phyloP scores from a whole-genome alignment of 179 eudicot species.

The Heliamphora pulchella region DNA sequence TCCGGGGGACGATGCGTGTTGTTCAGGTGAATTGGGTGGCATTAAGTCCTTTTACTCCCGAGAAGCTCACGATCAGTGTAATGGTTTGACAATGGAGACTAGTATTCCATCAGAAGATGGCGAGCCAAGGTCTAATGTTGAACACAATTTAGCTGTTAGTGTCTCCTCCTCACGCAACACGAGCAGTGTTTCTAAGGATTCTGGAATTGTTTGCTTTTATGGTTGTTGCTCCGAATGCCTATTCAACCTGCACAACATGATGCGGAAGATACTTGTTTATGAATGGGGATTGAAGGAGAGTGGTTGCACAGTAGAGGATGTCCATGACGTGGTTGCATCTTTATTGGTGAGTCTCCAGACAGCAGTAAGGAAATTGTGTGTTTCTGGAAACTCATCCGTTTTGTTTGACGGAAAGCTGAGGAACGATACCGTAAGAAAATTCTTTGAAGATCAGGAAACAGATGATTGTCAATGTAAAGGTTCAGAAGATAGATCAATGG shows the following conservation, averaged over 20 bases:
- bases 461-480: slow-evolving; percentile 25
- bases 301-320: slow-evolving; percentile 55
- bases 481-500: slow-evolving; percentile 22
- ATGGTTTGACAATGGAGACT: slow-evolving; percentile 17
- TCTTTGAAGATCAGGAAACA: slow-evolving; percentile 20
- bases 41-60: slow-evolving; percentile 11
- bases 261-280: slow-evolving; percentile 33
- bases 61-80: slow-evolving; percentile 24
- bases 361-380: slow-evolving; percentile 39
- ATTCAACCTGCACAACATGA: slow-evolving; percentile 31
- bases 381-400: slow-evolving; percentile 16
- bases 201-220: slow-evolving; percentile 44
- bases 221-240: slow-evolving; percentile 62
- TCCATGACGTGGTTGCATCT: slow-evolving; percentile 56
- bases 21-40: slow-evolving; percentile 18
- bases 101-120: slow-evolving; percentile 18
- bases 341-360: slow-evolving; percentile 52
- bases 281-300: slow-evolving; percentile 36
- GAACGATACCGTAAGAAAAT: slow-evolving; percentile 5
- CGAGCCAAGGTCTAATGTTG: slow-evolving; percentile 14
- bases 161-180: slow-evolving; percentile 12
- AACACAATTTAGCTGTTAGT: slow-evolving; percentile 16
- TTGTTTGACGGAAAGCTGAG: slow-evolving; percentile 10
- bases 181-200: slow-evolving; percentile 17
- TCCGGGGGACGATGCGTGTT: slow-evolving; percentile 15